Conservation (phyloP, 306 rosid species). For the Sesbania bispinosa region DNA sequence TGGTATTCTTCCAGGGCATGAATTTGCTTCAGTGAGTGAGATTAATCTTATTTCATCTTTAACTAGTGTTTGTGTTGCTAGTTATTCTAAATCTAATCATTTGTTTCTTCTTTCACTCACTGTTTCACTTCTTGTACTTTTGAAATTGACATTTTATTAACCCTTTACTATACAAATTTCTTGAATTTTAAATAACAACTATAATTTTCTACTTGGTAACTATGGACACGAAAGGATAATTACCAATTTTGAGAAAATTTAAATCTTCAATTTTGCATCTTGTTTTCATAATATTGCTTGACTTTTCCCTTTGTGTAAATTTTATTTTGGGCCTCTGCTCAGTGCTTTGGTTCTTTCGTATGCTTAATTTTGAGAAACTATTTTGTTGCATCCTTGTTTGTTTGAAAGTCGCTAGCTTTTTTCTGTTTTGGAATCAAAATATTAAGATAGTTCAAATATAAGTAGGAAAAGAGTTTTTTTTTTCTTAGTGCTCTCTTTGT, state of each 20-base stretch:
- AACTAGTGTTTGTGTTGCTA: not conserved
- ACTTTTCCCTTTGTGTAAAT: not conserved
- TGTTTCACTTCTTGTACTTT: not conserved
- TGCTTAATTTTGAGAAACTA: not conserved
- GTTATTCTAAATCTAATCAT: conserved; percentile 11
- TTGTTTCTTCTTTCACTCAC: not conserved
- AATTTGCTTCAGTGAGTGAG: conserved; percentile 83
- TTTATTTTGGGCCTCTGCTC: not conserved
- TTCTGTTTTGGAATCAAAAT: not conserved
- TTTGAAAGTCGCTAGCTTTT: not conserved
- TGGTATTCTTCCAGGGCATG: conserved; percentile 76
- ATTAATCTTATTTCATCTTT: not conserved
- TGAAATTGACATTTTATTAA: not conserved
- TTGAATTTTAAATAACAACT: not conserved
- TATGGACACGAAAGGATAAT: not conserved
- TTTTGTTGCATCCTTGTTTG: not conserved
- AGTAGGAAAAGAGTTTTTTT: not conserved
- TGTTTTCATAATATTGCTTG: not conserved
- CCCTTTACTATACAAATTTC: not conserved
- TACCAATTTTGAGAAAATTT: not conserved
- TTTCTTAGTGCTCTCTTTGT: not conserved
- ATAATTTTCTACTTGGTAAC: conserved; percentile 1
- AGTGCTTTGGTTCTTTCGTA: not conserved
- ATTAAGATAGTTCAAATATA: not conserved
- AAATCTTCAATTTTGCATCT: not conserved